These are phyloP conservation scores for Musa beccarii DNA, from an alignment of 176 grass and related monocot species.

Conservation along the genomic window DNA sequence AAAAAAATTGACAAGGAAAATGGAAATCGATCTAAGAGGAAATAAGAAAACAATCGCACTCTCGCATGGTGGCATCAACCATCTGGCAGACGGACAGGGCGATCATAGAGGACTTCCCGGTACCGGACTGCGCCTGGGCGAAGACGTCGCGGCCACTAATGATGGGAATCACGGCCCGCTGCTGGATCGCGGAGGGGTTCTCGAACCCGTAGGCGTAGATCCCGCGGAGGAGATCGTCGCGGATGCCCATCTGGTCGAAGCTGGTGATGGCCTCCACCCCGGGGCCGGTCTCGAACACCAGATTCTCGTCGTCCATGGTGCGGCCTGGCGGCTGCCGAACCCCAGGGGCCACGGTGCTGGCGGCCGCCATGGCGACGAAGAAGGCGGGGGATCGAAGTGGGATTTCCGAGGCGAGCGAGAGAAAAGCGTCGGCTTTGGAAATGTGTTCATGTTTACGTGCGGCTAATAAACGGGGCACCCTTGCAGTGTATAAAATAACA, in stretches of 20 bases:
- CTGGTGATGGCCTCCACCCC: slow-evolving; percentile 74
- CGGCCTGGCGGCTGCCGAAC: slow-evolving; percentile 19
- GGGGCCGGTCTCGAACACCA: slow-evolving; percentile 79
- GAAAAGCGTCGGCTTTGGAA: too few relatives aligned
- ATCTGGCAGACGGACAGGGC: slow-evolving; percentile 87
- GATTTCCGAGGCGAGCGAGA: too few relatives aligned
- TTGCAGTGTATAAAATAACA: too few relatives aligned
- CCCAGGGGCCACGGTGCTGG: slow-evolving; percentile 14
- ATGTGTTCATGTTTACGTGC: too few relatives aligned
- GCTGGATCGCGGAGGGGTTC: slow-evolving; percentile 98
- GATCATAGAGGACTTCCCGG: slow-evolving; percentile 94
- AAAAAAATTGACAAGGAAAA: not conserved
- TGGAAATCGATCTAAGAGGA: not conserved
- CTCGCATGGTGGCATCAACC: slow-evolving; percentile 60
- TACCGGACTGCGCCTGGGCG: slow-evolving; percentile 91
- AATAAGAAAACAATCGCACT: slow-evolving; percentile 28
- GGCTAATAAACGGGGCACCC: too few relatives aligned
- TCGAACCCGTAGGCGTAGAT: slow-evolving; percentile 93
- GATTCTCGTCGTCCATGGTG: slow-evolving; percentile 59
- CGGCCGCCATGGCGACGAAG: slow-evolving; percentile 11
- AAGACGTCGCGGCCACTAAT: slow-evolving; percentile 79
- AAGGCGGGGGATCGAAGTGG: not conserved
- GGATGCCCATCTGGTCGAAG: slow-evolving; percentile 95
- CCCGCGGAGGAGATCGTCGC: slow-evolving; percentile 80
- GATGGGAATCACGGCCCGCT: slow-evolving; percentile 88